Percentiles rank a stretch among this genome's conserved stretches.
These are phyloP conservation scores for Raphidocelis subcapitata DNA, from an alignment of 139 green algal genomes.

Conservation along the genomic window DNA sequence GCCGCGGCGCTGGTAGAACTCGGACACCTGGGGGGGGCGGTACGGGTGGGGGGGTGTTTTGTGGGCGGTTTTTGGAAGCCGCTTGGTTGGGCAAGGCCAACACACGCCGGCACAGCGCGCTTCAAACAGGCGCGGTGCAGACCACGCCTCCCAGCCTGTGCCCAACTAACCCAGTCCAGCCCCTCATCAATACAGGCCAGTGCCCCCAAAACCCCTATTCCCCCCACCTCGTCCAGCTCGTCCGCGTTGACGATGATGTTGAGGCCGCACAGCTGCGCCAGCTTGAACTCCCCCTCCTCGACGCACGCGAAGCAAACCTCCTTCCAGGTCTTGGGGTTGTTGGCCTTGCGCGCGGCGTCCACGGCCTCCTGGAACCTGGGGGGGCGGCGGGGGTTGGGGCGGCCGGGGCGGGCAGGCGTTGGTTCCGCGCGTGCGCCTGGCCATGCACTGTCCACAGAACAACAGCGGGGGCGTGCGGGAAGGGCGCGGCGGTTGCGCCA, in stretches of 20 bases:
- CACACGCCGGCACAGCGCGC: neutral
- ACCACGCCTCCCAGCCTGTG: neutral
- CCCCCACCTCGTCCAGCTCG: conserved; percentile 91
- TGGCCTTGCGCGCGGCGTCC: conserved; percentile 96
- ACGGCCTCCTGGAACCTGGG: conserved; percentile 74
- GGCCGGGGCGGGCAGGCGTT: no score
- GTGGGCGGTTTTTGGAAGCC: neutral
- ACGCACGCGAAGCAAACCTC: conserved; percentile 98
- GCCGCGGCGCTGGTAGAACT: conserved; percentile 94
- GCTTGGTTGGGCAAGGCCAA: neutral
- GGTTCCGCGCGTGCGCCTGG: no score
- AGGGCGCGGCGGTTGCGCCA: no score
- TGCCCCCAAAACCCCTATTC: neutral
- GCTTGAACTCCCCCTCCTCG: conserved; percentile 92
- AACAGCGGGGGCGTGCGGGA: no score
- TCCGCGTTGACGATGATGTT: conserved; percentile 99
- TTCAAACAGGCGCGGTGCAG: neutral
- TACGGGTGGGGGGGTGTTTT: neutral
- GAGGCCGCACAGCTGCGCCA: conserved; percentile 97
- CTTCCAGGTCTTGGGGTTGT: conserved; percentile 94
- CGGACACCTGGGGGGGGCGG: conserved; percentile 47
- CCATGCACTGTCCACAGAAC: no score
- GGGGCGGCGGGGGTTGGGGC: no score
- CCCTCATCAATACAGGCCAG: no score
- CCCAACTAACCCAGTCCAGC: no score